Conservation (phyloP, 257 asterid genomes). For the Dorcoceras hygrometricum region DNA sequence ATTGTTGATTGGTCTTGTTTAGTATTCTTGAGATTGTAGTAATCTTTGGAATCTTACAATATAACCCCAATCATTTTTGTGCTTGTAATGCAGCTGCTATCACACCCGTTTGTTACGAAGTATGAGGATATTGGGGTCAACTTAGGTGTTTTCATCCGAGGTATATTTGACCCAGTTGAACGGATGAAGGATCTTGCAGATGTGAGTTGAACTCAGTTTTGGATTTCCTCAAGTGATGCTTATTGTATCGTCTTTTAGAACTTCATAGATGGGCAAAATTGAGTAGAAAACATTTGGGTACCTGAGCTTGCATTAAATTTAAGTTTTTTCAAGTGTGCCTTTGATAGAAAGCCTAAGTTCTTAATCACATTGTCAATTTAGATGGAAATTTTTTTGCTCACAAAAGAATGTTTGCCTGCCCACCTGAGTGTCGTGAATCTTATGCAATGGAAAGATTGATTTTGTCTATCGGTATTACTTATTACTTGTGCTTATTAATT, state of each 20-base stretch:
- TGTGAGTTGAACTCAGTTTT: constrained; percentile 53
- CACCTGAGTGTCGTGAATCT: constrained; percentile 12
- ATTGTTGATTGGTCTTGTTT: not conserved
- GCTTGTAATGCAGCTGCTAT: constrained; percentile 61
- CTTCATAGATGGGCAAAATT: not conserved
- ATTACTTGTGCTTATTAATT: constrained; percentile 6
- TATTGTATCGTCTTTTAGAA: not conserved
- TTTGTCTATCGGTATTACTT: not conserved
- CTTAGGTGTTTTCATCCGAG: constrained; percentile 80
- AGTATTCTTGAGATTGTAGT: not conserved
- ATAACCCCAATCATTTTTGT: not conserved
- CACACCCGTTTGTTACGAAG: constrained; percentile 77
- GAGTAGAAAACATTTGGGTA: not conserved
- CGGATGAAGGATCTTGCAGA: constrained; percentile 96
- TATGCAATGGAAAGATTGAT: not conserved
- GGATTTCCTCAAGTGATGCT: constrained; percentile 11
- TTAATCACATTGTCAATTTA: not conserved
- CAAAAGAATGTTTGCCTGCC: not conserved
- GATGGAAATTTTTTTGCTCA: not conserved
- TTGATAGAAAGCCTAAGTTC: not conserved
- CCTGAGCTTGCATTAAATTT: not conserved
- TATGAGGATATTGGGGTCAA: constrained; percentile 55
- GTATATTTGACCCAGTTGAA: constrained; percentile 77
- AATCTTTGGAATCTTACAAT: not conserved
- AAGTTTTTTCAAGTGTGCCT: not conserved